A percentile compares a stretch with the other conserved stretches of the same genome.
phyloP scores from a whole-genome alignment of 2,329 filamentous ascomycete species.

The Capronia epimyces region DNA sequence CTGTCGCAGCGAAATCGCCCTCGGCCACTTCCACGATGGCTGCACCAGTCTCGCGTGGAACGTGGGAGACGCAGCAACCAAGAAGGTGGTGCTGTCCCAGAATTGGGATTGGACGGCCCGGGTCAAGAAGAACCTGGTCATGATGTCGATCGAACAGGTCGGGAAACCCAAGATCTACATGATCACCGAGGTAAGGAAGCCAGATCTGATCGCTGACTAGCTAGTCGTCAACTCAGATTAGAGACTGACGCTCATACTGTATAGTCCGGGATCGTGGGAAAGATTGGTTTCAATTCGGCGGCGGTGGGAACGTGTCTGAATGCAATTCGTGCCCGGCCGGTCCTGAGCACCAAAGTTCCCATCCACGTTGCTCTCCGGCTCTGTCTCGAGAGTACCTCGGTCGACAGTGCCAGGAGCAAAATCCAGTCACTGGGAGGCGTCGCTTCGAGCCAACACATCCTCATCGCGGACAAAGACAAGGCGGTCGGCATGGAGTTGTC shows the following conservation, averaged over 20 bases:
- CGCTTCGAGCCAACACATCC: slow-evolving; percentile 49
- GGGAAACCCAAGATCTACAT: slow-evolving; percentile 46
- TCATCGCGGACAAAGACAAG: slow-evolving; percentile 45
- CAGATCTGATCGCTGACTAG: too few species aligned
- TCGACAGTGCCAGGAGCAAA: slow-evolving; percentile 41
- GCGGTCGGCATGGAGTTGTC: slow-evolving; percentile 47
- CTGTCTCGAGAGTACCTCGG: slow-evolving; percentile 45
- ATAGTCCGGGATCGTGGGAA: slow-evolving; percentile 49
- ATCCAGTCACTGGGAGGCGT: slow-evolving; percentile 44
- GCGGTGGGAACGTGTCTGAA: slow-evolving; percentile 53
- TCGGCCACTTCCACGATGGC: slow-evolving; percentile 52
- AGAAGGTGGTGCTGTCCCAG: slow-evolving; percentile 42
- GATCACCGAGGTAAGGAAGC: slow-evolving; percentile 44
- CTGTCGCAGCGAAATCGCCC: slow-evolving; percentile 54
- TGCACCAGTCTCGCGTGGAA: slow-evolving; percentile 52
- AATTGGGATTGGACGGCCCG: slow-evolving; percentile 56
- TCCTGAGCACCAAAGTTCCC: slow-evolving; percentile 44
- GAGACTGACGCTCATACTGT: too few species aligned
- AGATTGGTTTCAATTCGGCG: slow-evolving; percentile 51
- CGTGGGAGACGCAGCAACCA: slow-evolving; percentile 28
- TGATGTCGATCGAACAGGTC: slow-evolving; percentile 42
- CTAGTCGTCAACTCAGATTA: too few species aligned
- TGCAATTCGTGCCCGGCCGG: slow-evolving; percentile 48
- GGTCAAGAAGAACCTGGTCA: slow-evolving; percentile 48
- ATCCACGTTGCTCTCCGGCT: slow-evolving; percentile 50